These are phyloP conservation scores for Anthracocystis setariae DNA, from an alignment of 1,284 basidiomycete species.

Conservation along the genomic window DNA sequence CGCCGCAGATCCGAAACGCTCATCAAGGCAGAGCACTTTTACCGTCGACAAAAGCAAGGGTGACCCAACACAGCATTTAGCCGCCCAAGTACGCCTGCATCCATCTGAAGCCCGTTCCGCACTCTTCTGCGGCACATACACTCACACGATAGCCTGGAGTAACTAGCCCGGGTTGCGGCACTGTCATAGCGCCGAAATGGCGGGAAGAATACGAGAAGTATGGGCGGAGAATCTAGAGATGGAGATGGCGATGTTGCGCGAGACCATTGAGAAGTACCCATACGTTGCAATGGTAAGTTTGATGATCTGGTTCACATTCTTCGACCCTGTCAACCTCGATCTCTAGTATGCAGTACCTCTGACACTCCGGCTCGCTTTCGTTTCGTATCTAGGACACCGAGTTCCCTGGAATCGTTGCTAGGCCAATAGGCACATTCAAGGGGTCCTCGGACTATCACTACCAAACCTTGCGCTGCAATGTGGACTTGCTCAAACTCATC, in stretches of 20 bases:
- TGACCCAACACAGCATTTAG: too few relatives aligned
- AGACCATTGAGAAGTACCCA: slow-evolving; percentile 87
- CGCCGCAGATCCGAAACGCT: too few relatives aligned
- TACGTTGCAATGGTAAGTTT: slow-evolving; percentile 82
- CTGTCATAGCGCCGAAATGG: slow-evolving; percentile 45
- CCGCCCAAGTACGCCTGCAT: too few relatives aligned
- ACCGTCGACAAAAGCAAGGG: too few relatives aligned
- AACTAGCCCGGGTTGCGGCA: neutral
- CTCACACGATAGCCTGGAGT: too few relatives aligned
- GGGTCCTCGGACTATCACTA: slow-evolving; percentile 98
- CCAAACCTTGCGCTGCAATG: slow-evolving; percentile 95
- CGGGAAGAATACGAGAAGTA: slow-evolving; percentile 74
- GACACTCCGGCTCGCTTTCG: too few relatives aligned
- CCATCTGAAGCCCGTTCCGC: too few relatives aligned
- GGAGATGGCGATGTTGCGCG: slow-evolving; percentile 88
- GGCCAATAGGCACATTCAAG: slow-evolving; percentile 95
- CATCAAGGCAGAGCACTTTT: too few relatives aligned
- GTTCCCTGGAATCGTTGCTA: slow-evolving; percentile 96
- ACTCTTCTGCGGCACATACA: too few relatives aligned
- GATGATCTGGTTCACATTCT: too few relatives aligned
- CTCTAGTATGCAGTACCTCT: too few relatives aligned
- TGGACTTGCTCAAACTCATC: slow-evolving; percentile 96
- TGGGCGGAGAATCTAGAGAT: slow-evolving; percentile 92
- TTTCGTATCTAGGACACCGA: slow-evolving; percentile 78
- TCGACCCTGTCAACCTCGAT: too few relatives aligned